Conservation (phyloP, 2,329 filamentous ascomycete species). For the Diaporthe sp. region DNA sequence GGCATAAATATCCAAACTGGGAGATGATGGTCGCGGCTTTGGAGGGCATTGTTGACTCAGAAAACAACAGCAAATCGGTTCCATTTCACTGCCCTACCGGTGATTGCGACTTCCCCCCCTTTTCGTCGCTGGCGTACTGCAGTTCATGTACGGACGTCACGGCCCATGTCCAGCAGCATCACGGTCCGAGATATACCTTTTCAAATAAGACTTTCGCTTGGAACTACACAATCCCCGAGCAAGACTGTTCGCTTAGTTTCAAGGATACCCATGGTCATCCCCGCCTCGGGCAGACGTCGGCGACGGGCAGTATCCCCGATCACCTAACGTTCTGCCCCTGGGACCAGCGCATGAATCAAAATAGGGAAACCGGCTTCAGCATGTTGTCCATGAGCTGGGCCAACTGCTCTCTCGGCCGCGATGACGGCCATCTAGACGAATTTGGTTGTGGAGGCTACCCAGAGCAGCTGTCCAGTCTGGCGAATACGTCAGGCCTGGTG, state of each 20-base stretch:
- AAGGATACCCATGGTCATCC: too few species aligned
- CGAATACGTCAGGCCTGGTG: background rate
- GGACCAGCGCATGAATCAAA: too few species aligned
- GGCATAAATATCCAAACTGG: too few species aligned
- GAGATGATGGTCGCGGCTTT: background rate
- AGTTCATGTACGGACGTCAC: background rate
- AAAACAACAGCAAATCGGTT: background rate
- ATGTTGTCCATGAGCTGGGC: background rate
- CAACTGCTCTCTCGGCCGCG: background rate
- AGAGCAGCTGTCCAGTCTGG: background rate
- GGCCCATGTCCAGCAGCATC: background rate
- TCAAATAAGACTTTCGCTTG: too few species aligned
- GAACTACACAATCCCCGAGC: background rate
- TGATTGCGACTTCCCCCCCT: background rate
- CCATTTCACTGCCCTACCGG: background rate
- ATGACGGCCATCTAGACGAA: background rate
- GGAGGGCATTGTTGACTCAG: background rate
- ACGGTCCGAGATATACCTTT: background rate
- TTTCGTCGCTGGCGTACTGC: background rate
- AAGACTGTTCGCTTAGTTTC: background rate
- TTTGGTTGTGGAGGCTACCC: background rate
- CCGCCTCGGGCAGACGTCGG: too few species aligned
- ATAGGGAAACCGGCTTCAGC: background rate
- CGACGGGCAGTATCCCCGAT: fast-evolving
- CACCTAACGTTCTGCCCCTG: background rate